These are phyloP conservation scores for Leccinum variicolor DNA, from an alignment of 768 basidiomycete species.

Conservation along the genomic window DNA sequence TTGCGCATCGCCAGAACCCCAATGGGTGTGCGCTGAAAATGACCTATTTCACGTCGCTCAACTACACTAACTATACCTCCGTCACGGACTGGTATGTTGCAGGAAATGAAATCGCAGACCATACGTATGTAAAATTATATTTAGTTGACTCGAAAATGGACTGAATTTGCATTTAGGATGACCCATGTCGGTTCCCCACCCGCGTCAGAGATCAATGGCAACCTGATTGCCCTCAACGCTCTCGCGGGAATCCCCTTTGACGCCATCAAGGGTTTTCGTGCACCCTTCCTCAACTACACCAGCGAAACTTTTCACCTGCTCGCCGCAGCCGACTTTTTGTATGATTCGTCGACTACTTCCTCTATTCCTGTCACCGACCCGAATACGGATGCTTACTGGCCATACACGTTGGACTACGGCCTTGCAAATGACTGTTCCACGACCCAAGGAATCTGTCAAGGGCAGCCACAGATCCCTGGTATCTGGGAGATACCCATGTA, in stretches of 20 bases:
- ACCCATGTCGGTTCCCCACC: neutral
- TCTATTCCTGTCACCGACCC: conserved; percentile 3
- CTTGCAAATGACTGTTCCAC: conserved; percentile 2
- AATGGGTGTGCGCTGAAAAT: neutral
- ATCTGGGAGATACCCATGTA: conserved; percentile 1
- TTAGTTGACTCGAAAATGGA: neutral
- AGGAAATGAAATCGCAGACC: conserved; percentile 7
- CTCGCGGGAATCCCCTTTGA: neutral
- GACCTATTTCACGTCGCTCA: conserved; percentile 5
- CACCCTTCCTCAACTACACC: conserved; percentile 1
- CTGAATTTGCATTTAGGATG: neutral
- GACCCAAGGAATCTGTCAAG: neutral
- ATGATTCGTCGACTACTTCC: neutral
- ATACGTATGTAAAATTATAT: neutral
- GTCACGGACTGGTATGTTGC: conserved; percentile 5
- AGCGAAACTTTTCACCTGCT: neutral
- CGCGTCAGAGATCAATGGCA: conserved; percentile 2
- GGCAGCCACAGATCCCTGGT: neutral
- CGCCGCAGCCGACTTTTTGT: neutral
- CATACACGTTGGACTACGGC: conserved; percentile 4
- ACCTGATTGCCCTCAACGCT: neutral
- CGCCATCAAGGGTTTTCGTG: neutral
- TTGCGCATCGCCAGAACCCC: neutral
- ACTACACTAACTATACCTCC: conserved; percentile 5
- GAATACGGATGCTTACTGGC: conserved; percentile 5